Base-by-base conservation (phyloP, 805 yeast species). In the Spathaspora boniae region DNA sequence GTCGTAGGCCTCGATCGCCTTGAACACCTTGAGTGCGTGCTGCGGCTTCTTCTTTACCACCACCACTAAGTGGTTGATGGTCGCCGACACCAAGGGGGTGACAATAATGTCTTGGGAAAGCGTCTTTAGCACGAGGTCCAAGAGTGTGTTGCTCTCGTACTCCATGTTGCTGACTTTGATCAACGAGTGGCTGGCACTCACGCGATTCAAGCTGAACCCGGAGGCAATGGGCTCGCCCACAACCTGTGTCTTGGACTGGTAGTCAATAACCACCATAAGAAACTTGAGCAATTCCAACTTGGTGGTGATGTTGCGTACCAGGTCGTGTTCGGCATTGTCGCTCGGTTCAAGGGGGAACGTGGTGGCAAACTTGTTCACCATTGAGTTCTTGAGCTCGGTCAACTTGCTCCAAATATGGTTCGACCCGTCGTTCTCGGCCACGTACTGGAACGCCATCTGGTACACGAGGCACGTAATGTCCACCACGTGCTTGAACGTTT, bases 221-320 rank as follows among this genome's bases (percentile, higher is more conserved):
- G 67, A 71, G 31, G 47, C 44, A 44, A 54, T 40, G 20, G 29
- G 32, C 2, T 29, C 39, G 14, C 31, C 36, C 8, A 34, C 30
- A n/a, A 45, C 48, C 25, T 66, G 62, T n/a, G 77, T 69, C 28
- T 68, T 62, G 29, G 68, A 59, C 34, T 72, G 71, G 37, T 68
- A 63, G 46, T 68, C 72, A 25, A 71, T 61, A 6, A 67, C 66
- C 5, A 60, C 46, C 38, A 58, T 77, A 8, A 86, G 74, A 40
- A 89, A 78, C 57, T 83, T 86, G 34, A 82, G 64, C n/a, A 82
- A 66, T 19, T 89, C 80, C n/a, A 84, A 60, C 54, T 75, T 78
- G 31, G 79, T 63, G 9, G 82, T 78, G 25, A 78, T 57, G 31
- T 78, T 72, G 53, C 80, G 70, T 23, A 63, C 50, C 20, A 58